Percentiles rank a stretch among this genome's conserved stretches.
phyloP scores from a whole-genome alignment of 108 stramenopile genomes.

The Conticribra guillardii region DNA sequence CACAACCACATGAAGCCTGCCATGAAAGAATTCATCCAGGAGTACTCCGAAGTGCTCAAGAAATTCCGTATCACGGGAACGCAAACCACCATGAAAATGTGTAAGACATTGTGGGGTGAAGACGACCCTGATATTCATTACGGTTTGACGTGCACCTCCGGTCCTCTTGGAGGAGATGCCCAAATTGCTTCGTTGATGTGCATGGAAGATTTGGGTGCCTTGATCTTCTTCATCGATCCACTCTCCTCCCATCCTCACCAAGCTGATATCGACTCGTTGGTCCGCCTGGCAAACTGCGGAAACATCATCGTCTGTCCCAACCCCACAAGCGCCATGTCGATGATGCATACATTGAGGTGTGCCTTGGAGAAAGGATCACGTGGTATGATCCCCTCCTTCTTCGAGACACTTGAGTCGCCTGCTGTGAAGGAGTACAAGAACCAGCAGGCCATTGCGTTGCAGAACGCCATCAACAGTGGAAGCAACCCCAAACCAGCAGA shows the following conservation, averaged over 20 bases:
- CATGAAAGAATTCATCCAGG: slow-evolving; percentile 43
- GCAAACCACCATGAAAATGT: slow-evolving; percentile 44
- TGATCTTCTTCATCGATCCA: slow-evolving; percentile 47
- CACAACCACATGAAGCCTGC: slow-evolving; percentile 53
- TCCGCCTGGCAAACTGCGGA: slow-evolving; percentile 31
- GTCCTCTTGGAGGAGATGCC: slow-evolving; percentile 50
- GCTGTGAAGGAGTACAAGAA: slow-evolving; percentile 18
- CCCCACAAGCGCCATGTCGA: slow-evolving; percentile 26
- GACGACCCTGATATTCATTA: slow-evolving; percentile 31
- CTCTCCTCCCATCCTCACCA: slow-evolving; percentile 42
- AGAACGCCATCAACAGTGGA: no score
- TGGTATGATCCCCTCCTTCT: slow-evolving; percentile 30
- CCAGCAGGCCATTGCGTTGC: slow-evolving; percentile 11
- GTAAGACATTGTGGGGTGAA: slow-evolving; percentile 25
- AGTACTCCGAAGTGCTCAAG: slow-evolving; percentile 27
- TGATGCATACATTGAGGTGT: slow-evolving; percentile 20
- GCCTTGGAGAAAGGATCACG: slow-evolving; percentile 3
- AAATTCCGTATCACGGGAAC: slow-evolving; percentile 47
- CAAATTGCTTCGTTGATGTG: slow-evolving; percentile 43
- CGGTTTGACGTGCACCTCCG: slow-evolving; percentile 37
- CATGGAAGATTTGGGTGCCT: slow-evolving; percentile 32
- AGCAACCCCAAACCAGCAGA: no score
- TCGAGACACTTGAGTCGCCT: slow-evolving; percentile 26
- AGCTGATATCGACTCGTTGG: slow-evolving; percentile 48
- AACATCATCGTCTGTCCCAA: slow-evolving; percentile 33